Evolutionary conservation across 2,329 filamentous ascomycete genomes (phyloP).

Genomic region (Bertia moriformis): DNA sequence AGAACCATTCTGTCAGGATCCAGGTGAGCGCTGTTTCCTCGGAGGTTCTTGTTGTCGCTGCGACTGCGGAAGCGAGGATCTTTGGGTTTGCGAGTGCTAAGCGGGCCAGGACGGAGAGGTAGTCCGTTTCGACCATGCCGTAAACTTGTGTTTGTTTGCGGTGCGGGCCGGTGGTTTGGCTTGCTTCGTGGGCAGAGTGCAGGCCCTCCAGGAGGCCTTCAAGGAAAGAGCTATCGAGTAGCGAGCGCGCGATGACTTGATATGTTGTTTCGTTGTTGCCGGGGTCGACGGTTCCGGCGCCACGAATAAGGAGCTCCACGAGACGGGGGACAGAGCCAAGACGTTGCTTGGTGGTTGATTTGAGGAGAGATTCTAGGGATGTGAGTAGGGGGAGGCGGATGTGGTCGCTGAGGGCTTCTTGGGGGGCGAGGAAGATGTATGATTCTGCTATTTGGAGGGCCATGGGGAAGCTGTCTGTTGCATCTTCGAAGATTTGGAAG

Average conservation of each 20-base stretch:
- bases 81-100: slow-evolving; percentile 37
- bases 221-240: slow-evolving; percentile 25
- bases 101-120: slow-evolving; percentile 45
- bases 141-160: slow-evolving; percentile 36
- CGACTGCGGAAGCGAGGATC: slow-evolving; percentile 26
- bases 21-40: slow-evolving; percentile 20
- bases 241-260: slow-evolving; percentile 19
- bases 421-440: slow-evolving; percentile 30
- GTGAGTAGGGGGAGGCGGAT: neutral
- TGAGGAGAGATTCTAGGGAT: neutral
- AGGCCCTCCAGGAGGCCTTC: slow-evolving; percentile 24
- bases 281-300: slow-evolving; percentile 18
- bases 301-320: slow-evolving; percentile 27
- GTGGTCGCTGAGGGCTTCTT: slow-evolving; percentile 18
- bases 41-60: slow-evolving; percentile 13
- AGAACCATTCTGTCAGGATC: slow-evolving; percentile 29
- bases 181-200: slow-evolving; percentile 30
- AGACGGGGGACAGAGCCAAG: slow-evolving; percentile 25
- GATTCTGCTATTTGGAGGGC: slow-evolving; percentile 32
- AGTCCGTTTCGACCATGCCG: slow-evolving; percentile 48
- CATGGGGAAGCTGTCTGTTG: slow-evolving; percentile 24
- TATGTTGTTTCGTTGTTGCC: slow-evolving; percentile 22
- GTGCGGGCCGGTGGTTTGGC: slow-evolving; percentile 47
- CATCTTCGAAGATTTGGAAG: slow-evolving; percentile 28
- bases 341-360: neutral